Evolutionary conservation across 139 green algal genomes (phyloP).

Genomic region (Chlamydomonas schloesseri): DNA sequence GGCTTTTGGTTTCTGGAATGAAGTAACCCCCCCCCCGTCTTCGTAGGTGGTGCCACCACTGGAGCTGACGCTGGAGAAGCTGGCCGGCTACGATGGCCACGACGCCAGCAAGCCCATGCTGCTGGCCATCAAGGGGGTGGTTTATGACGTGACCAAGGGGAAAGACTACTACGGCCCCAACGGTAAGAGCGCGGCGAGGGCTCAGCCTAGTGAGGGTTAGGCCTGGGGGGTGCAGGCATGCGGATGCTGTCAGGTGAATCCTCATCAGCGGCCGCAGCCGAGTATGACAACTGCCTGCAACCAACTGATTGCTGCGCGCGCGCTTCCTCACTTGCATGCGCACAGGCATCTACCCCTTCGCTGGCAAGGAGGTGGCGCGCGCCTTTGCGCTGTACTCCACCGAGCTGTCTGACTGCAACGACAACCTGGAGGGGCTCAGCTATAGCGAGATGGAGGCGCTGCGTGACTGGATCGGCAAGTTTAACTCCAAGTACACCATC

Average conservation of each 20-base stretch:
- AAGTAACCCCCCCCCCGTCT: too few relatives aligned
- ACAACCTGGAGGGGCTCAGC: slow-evolving; percentile 69
- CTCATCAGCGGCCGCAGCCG: too few relatives aligned
- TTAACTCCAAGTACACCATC: slow-evolving; percentile 81
- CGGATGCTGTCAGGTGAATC: too few relatives aligned
- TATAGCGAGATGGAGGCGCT: slow-evolving; percentile 78
- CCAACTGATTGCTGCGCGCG: too few relatives aligned
- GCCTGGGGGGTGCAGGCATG: too few relatives aligned
- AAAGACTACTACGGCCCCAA: slow-evolving; percentile 86
- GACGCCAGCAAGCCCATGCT: slow-evolving; percentile 72
- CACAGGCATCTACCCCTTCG: slow-evolving; percentile 89
- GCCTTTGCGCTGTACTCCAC: slow-evolving; percentile 88
- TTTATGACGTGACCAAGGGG: slow-evolving; percentile 85
- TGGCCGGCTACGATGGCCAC: slow-evolving; percentile 74
- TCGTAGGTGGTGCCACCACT: slow-evolving; percentile 75
- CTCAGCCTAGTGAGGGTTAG: too few relatives aligned
- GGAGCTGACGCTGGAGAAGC: slow-evolving; percentile 71
- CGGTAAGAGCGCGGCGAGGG: slow-evolving; percentile 50
- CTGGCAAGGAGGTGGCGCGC: slow-evolving; percentile 81
- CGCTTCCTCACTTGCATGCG: too few relatives aligned
- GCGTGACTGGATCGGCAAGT: slow-evolving; percentile 81
- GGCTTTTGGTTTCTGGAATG: too few relatives aligned
- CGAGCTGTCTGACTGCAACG: slow-evolving; percentile 75
- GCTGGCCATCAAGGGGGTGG: slow-evolving; percentile 77
- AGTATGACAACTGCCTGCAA: too few relatives aligned